Evolutionary conservation across 139 green algal species (phyloP).

Genomic region (Pseudopediastrum boryanum): DNA sequence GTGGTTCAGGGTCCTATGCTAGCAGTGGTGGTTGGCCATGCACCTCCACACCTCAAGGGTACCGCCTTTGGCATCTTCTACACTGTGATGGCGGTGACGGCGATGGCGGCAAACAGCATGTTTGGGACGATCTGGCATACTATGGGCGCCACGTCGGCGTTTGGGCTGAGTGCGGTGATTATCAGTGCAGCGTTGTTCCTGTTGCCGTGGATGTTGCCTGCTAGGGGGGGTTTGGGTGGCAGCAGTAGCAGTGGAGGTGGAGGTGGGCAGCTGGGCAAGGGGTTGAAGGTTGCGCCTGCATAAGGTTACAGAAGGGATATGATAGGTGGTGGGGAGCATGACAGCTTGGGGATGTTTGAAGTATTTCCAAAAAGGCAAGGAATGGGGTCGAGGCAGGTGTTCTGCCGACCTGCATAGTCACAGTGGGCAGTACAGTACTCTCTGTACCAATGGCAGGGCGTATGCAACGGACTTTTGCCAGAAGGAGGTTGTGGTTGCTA

Average conservation of each 20-base stretch:
- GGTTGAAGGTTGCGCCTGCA: conserved; percentile 21
- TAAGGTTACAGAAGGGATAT: conserved; percentile 1
- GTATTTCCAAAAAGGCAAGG: no score
- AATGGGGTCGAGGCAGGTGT: no score
- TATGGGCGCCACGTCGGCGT: conserved; percentile 44
- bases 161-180: conserved; percentile 40
- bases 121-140: conserved; percentile 60
- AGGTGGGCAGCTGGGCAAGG: not conserved
- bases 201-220: conserved; percentile 45
- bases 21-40: conserved; percentile 54
- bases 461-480: no score
- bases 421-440: no score
- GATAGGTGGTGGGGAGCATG: no score
- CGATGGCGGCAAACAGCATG: conserved; percentile 54
- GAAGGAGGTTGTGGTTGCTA: no score
- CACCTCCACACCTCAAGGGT: conserved; percentile 53
- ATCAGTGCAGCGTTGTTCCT: conserved; percentile 31
- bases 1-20: conserved; percentile 62
- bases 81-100: conserved; percentile 60
- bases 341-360: no score
- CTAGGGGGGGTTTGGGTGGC: not conserved
- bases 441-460: no score
- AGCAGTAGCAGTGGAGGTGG: not conserved
- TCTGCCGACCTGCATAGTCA: no score
- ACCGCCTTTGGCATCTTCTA: conserved; percentile 75